phyloP scores from a whole-genome alignment of 2,329 filamentous ascomycete species.

The Nemania sp. region DNA sequence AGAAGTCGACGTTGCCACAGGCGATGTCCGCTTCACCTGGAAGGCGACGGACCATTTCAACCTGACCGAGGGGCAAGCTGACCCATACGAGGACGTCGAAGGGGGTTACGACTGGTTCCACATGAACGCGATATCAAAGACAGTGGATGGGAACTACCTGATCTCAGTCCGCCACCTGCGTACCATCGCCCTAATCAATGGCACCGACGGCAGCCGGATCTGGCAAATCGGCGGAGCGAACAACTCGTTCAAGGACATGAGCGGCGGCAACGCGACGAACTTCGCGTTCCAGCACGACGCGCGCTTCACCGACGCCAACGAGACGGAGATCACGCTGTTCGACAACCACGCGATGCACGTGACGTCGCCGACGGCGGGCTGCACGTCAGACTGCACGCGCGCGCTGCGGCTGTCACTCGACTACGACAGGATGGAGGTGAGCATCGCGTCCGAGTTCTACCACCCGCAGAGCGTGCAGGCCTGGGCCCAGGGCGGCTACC shows the following conservation, averaged over 20 bases:
- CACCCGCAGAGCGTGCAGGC: slow-evolving; percentile 43
- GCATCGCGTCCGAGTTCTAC: slow-evolving; percentile 50
- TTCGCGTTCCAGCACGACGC: slow-evolving; percentile 47
- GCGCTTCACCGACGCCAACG: slow-evolving; percentile 39
- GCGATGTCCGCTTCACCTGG: slow-evolving; percentile 45
- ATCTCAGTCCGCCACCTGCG: slow-evolving; percentile 42
- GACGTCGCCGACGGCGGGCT: slow-evolving; percentile 32
- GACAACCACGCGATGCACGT: slow-evolving; percentile 43
- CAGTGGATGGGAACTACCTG: slow-evolving; percentile 43
- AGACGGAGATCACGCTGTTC: slow-evolving; percentile 42
- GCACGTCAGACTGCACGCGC: slow-evolving; percentile 41
- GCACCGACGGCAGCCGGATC: slow-evolving; percentile 39
- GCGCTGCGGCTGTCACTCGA: slow-evolving; percentile 52
- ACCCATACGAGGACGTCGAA: slow-evolving; percentile 1
- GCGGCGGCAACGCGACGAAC: slow-evolving; percentile 41
- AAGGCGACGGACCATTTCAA: slow-evolving; percentile 38
- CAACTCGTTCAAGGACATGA: slow-evolving; percentile 45
- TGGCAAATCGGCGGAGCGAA: slow-evolving; percentile 45
- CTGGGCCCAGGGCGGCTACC: slow-evolving; percentile 50
- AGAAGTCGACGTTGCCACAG: slow-evolving; percentile 44
- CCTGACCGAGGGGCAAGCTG: slow-evolving; percentile 23
- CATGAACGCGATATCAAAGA: slow-evolving; percentile 45
- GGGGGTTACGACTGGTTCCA: slow-evolving; percentile 45
- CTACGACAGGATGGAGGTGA: slow-evolving; percentile 47
- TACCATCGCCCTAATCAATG: slow-evolving; percentile 39